Evolutionary conservation across 495 filamentous ascomycete species (phyloP), one percentile per base, ranked within the genome.

Genomic region (Penicillium egyptiacum): DNA sequence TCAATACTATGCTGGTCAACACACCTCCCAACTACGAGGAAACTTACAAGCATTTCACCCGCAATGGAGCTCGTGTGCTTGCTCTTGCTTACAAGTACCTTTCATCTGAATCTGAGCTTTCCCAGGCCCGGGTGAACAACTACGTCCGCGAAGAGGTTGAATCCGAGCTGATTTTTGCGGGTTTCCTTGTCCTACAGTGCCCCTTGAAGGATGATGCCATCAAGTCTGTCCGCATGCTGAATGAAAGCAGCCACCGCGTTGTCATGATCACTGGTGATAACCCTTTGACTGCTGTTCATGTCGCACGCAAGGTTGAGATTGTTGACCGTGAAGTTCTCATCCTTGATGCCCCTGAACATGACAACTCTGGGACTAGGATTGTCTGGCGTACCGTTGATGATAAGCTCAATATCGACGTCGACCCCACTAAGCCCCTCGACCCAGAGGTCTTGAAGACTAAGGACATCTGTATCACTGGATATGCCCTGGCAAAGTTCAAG

Each of bases 231-330:
- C 89, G 86, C 44, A 98, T 99, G 94, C 81, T 99, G 55, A 99
- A 96, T 67, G 95, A 98, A 76, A 96, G 93, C 73, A 96, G 91
- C 73, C 94, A 99, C 76, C 91, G 94, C 61, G 90, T 95, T 54
- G 89, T 98, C 62, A 99, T 99, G 94, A 99, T 99, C 55, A 99
- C 94, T 46, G 94, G 94, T 64, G 94, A 99, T 73, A 99, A 99
- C 67, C 92, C 94, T 20, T 81, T 99, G 40, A 99, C 94, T 22
- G 94, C 94, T 60, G 89, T 94, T 23, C 93, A 99, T 68, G 94
- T 99, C 56, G 94, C 94, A 12, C 86, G 87, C 42, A 86, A 98
- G 68, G 94, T 99, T 37, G 94, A 99, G 65, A 99, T 99, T 67
- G 90, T 99, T 20, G 94, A 99, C 63, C 87, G 94, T 11, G 94